A percentile compares a stretch with the other conserved stretches of the same genome.
Conservation (phyloP, 2,329 filamentous ascomycete genomes). For the Myriosclerotinia curreyana region DNA sequence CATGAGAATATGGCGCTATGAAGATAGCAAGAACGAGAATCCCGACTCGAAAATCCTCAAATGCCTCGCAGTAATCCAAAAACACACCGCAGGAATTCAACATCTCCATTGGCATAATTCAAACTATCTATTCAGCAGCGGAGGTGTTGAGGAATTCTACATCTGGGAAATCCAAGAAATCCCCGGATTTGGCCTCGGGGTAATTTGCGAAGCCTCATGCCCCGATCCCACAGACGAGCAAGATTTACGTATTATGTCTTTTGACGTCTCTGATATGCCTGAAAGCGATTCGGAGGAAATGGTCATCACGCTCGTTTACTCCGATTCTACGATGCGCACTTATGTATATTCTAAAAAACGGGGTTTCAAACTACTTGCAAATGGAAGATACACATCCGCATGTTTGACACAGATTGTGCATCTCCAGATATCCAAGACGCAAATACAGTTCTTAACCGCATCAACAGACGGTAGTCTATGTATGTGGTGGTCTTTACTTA, state of each 20-base stretch:
- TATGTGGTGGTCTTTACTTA: constrained; percentile 47
- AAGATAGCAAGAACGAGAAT: constrained; percentile 15
- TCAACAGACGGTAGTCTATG: constrained; percentile 79
- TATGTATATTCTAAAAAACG: constrained; percentile 46
- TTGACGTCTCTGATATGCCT: constrained; percentile 53
- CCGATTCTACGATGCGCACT: constrained; percentile 73
- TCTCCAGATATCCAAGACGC: constrained; percentile 42
- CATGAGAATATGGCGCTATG: constrained; percentile 68
- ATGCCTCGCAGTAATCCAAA: constrained; percentile 63
- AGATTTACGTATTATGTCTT: constrained; percentile 79
- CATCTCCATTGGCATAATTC: constrained; percentile 61
- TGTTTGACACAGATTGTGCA: constrained; percentile 66
- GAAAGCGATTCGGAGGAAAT: neutral
- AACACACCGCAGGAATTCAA: constrained; percentile 82
- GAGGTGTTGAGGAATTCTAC: constrained; percentile 84
- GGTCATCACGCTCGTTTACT: constrained; percentile 68
- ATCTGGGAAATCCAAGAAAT: constrained; percentile 66
- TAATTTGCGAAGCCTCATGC: constrained; percentile 56
- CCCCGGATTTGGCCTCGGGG: constrained; percentile 50
- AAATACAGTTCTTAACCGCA: constrained; percentile 55
- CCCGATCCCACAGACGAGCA: constrained; percentile 49
- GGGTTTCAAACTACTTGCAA: constrained; percentile 51
- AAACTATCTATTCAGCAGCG: constrained; percentile 75
- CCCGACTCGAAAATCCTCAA: constrained; percentile 19
- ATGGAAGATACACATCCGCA: constrained; percentile 63